A percentile compares a stretch with the other conserved stretches of the same genome.
These are phyloP conservation scores for Sarocladium kiliense DNA, from an alignment of 2,329 filamentous ascomycete species.

Conservation along the genomic window DNA sequence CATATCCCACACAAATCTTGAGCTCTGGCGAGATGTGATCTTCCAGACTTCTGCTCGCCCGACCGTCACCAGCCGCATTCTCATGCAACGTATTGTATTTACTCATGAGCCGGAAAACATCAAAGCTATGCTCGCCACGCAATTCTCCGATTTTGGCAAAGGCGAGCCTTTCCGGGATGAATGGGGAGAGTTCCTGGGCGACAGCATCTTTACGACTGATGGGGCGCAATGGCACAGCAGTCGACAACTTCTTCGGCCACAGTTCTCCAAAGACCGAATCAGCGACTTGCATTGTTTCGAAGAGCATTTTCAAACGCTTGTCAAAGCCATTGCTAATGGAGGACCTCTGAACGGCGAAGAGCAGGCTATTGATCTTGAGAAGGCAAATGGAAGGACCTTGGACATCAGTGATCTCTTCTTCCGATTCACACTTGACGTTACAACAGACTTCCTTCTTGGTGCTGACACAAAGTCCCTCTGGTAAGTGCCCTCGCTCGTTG, in stretches of 20 bases:
- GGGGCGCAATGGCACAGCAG: constrained; percentile 73
- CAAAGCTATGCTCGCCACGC: constrained; percentile 82
- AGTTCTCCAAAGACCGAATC: constrained; percentile 81
- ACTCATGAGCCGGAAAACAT: constrained; percentile 86
- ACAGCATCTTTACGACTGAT: constrained; percentile 76
- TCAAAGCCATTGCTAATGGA: constrained; percentile 59
- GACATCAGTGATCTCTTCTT: constrained; percentile 77
- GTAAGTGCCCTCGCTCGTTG: constrained; percentile 24
- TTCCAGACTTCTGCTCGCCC: constrained; percentile 31
- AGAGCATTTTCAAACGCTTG: constrained; percentile 67
- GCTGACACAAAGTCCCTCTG: constrained; percentile 62
- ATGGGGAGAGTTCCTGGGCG: constrained; percentile 71
- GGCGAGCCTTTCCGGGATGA: constrained; percentile 68
- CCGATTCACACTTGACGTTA: constrained; percentile 77
- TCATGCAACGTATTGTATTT: constrained; percentile 59
- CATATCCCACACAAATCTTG: constrained; percentile 49
- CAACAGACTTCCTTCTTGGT: constrained; percentile 83
- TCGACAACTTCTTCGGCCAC: constrained; percentile 76
- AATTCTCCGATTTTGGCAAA: constrained; percentile 82
- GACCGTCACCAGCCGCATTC: constrained; percentile 55
- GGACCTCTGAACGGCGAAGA: constrained; percentile 53
- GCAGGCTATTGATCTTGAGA: constrained; percentile 58
- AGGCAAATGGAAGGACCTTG: constrained; percentile 56
- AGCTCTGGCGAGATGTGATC: constrained; percentile 57
- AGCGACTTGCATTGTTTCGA: constrained; percentile 80